Conservation (phyloP, 129 eudicot genomes). For the Smallanthus sonchifolius region DNA sequence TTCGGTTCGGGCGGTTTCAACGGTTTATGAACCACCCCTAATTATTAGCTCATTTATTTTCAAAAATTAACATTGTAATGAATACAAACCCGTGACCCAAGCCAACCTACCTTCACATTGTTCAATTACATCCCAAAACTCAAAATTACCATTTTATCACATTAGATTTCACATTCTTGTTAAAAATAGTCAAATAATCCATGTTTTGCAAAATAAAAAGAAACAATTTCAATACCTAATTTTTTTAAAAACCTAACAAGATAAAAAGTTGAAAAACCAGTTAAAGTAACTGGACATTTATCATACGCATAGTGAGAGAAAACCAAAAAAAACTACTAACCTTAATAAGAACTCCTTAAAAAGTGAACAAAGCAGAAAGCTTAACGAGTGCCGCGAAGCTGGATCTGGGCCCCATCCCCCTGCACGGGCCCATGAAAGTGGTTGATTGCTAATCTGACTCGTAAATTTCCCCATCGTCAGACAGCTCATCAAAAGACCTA, state of each 20-base stretch:
- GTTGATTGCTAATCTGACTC: slow-evolving; percentile 8
- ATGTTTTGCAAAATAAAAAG: not conserved
- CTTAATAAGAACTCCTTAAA: slow-evolving; percentile 1
- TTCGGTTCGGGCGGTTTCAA: too few species aligned
- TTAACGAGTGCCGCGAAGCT: slow-evolving; percentile 11
- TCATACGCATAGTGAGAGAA: not conserved
- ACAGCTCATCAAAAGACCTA: not conserved
- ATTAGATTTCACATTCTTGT: not conserved
- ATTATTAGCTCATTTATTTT: too few species aligned
- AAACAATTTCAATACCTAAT: not conserved
- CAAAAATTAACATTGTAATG: not conserved
- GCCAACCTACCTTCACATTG: not conserved
- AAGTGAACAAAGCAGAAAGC: not conserved
- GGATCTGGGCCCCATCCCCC: slow-evolving; percentile 24
- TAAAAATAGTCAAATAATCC: not conserved
- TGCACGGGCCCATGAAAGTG: slow-evolving; percentile 28
- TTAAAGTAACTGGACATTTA: not conserved
- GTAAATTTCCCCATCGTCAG: not conserved
- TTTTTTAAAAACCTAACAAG: not conserved
- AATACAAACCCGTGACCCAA: not conserved
- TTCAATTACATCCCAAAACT: not conserved
- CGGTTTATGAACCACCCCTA: too few species aligned
- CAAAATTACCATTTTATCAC: not conserved
- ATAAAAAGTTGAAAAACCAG: not conserved
- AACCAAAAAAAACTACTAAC: not conserved